These are phyloP conservation scores for Bipolaris gigantea DNA, from an alignment of 2,329 filamentous ascomycete species.

Conservation along the genomic window DNA sequence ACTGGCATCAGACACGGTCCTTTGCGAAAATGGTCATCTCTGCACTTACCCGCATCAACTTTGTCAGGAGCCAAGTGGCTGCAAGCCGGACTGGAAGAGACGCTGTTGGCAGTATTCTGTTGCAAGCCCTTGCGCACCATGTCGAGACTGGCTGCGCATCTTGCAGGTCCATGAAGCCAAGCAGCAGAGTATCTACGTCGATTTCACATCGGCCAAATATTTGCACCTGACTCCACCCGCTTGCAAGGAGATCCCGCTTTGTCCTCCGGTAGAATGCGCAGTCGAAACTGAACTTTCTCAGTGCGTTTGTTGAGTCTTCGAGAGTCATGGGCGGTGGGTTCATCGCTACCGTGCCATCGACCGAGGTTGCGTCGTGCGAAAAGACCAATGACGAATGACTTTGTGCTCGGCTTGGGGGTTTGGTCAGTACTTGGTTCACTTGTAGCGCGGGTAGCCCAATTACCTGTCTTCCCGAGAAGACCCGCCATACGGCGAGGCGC, in stretches of 20 bases:
- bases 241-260: slow-evolving; percentile 38
- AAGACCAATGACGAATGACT: slow-evolving; percentile 36
- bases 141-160: slow-evolving; percentile 39
- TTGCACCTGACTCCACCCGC: slow-evolving; percentile 37
- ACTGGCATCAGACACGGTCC: slow-evolving; percentile 11
- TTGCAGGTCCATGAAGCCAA: slow-evolving; percentile 39
- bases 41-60: slow-evolving; percentile 41
- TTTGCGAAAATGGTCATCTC: neutral
- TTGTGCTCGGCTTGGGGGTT: slow-evolving; percentile 33
- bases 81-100: slow-evolving; percentile 36
- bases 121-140: slow-evolving; percentile 38
- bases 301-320: slow-evolving; percentile 21
- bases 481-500: slow-evolving; percentile 37
- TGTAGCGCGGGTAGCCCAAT: slow-evolving; percentile 6
- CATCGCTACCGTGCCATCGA: slow-evolving; percentile 26
- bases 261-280: slow-evolving; percentile 38
- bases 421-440: slow-evolving; percentile 21
- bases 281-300: slow-evolving; percentile 41
- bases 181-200: slow-evolving; percentile 41
- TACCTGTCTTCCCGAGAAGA: slow-evolving; percentile 42
- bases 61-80: slow-evolving; percentile 39
- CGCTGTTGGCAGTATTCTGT: slow-evolving; percentile 32
- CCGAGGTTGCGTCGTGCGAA: slow-evolving; percentile 20
- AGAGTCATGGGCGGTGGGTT: slow-evolving; percentile 22
- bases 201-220: slow-evolving; percentile 40